Evolutionary conservation across 257 asterid genomes (phyloP).

Genomic region (Vinca minor): DNA sequence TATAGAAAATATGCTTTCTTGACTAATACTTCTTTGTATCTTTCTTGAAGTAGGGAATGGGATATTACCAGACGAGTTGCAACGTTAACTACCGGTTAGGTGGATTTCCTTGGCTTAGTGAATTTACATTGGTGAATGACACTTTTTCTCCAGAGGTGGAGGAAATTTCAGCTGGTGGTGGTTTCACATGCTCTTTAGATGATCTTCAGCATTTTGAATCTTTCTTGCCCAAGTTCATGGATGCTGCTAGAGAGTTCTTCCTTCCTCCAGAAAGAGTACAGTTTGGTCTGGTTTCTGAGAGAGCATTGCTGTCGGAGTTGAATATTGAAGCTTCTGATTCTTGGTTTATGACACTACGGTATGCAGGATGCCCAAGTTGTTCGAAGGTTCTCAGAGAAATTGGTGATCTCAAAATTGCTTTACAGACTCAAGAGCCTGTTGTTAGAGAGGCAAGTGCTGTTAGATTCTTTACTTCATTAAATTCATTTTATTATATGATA

Average conservation of each 20-base stretch:
- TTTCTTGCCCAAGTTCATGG: conserved; percentile 52
- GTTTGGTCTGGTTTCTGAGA: conserved; percentile 61
- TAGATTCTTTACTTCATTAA: conserved; percentile 9
- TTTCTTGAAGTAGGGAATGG: conserved; percentile 35
- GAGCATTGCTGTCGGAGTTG: conserved; percentile 54
- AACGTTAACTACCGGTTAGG: conserved; percentile 32
- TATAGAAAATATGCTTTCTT: conserved; percentile 18
- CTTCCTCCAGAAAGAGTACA: conserved; percentile 71
- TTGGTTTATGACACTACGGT: conserved; percentile 51
- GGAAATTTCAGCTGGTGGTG: conserved; percentile 31
- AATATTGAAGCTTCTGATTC: conserved; percentile 49
- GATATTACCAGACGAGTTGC: conserved; percentile 43
- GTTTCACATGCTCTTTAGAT: conserved; percentile 40
- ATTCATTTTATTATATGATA: conserved; percentile 15
- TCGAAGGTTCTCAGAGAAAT: conserved; percentile 51
- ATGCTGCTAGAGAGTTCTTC: conserved; percentile 55
- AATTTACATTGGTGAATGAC: conserved; percentile 39
- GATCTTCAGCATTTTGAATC: conserved; percentile 53
- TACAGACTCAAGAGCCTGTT: conserved; percentile 50
- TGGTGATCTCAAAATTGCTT: conserved; percentile 49
- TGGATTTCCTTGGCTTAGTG: conserved; percentile 38
- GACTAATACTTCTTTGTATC: conserved; percentile 12
- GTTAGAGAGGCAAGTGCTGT: conserved; percentile 61
- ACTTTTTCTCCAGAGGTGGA: conserved; percentile 35
- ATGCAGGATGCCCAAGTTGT: conserved; percentile 66